Evolutionary conservation across 805 yeast species (phyloP).

Genomic region (Isabelozyma heimii): DNA sequence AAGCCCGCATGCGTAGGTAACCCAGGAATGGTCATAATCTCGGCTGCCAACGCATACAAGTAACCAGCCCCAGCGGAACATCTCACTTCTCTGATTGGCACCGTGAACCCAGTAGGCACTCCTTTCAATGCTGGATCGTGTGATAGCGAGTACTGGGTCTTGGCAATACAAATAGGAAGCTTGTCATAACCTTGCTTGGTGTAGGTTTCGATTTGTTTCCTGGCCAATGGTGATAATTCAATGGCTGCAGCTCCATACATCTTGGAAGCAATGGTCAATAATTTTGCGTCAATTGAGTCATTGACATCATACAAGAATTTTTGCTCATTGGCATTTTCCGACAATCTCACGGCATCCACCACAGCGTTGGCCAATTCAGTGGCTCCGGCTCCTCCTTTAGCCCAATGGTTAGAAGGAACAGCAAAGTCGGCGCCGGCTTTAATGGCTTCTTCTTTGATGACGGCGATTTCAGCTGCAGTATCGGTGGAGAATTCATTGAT

Average conservation of each 20-base stretch:
- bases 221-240: conserved; percentile 80
- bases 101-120: conserved; percentile 89
- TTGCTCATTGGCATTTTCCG: conserved; percentile 31
- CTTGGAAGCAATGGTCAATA: conserved; percentile 71
- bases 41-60: conserved; percentile 93
- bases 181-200: conserved; percentile 85
- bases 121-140: conserved; percentile 93
- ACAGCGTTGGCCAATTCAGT: conserved; percentile 81
- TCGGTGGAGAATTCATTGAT: conserved; percentile 86
- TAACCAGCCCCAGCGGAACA: conserved; percentile 97
- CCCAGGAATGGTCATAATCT: conserved; percentile 97
- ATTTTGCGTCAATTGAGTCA: conserved; percentile 74
- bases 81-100: conserved; percentile 92
- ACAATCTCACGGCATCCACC: conserved; percentile 56
- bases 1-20: conserved; percentile 94
- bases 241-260: conserved; percentile 93
- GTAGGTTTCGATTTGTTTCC: conserved; percentile 75
- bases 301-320: conserved; percentile 67
- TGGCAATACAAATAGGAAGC: conserved; percentile 94
- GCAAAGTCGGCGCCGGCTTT: conserved; percentile 95
- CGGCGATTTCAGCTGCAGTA: conserved; percentile 73
- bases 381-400: conserved; percentile 92
- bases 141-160: conserved; percentile 94
- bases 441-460: conserved; percentile 74
- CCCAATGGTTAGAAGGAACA: conserved; percentile 91